phyloP scores from a whole-genome alignment of 129 eudicot genomes.

The Ambrosia trifida region DNA sequence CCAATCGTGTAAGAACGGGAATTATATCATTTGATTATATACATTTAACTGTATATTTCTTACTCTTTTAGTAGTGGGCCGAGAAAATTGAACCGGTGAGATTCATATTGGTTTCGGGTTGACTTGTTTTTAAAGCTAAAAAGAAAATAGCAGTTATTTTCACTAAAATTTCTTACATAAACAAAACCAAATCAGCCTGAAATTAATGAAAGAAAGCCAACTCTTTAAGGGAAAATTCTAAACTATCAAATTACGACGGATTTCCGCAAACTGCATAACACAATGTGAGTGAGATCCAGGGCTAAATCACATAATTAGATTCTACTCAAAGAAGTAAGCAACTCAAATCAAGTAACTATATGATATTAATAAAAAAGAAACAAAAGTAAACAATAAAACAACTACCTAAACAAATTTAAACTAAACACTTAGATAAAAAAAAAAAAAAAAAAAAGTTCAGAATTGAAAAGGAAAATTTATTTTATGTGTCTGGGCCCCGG shows the following conservation, averaged over 20 bases:
- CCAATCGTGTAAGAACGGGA: neutral
- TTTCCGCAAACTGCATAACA: neutral
- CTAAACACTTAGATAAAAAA: too few relatives aligned
- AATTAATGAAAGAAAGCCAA: neutral
- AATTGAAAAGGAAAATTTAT: too few relatives aligned
- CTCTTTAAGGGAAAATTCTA: neutral
- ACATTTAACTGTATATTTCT: neutral
- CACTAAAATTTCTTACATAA: neutral
- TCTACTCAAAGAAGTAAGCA: neutral
- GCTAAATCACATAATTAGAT: conserved; percentile 1
- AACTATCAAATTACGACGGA: neutral
- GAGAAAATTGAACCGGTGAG: too few relatives aligned
- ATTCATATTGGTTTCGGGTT: neutral
- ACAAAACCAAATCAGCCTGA: neutral
- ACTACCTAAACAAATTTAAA: too few relatives aligned
- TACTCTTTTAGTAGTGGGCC: neutral
- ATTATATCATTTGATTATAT: conserved; percentile 9
- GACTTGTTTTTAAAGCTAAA: neutral
- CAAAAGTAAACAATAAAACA: too few relatives aligned
- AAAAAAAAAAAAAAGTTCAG: too few relatives aligned
- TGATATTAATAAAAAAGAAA: too few relatives aligned
- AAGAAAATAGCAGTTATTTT: neutral
- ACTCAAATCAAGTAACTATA: neutral
- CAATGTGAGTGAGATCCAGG: neutral
- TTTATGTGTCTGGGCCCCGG: too few relatives aligned